Percentiles rank a stretch among this genome's conserved stretches.
phyloP scores from a whole-genome alignment of 1,284 basidiomycete genomes.

The Phellinidium pouzarii region DNA sequence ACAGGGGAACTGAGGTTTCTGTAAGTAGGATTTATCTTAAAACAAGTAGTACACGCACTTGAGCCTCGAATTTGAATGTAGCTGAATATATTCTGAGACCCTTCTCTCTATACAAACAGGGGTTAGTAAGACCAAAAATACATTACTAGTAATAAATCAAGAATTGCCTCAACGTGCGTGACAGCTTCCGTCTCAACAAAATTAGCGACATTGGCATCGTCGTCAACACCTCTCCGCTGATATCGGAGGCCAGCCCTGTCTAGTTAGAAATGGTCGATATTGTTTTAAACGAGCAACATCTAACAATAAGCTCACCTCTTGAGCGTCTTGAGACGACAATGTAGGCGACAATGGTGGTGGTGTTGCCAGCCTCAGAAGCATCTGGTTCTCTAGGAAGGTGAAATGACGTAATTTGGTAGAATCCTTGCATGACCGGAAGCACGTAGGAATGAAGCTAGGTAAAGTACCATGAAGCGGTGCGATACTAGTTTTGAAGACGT shows the following conservation, averaged over 20 bases:
- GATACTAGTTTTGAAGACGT: constrained; percentile 1
- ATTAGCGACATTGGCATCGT: constrained; percentile 79
- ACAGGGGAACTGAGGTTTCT: constrained; percentile 65
- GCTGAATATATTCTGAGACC: constrained; percentile 70
- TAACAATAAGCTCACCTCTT: constrained; percentile 30
- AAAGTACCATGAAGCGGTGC: constrained; percentile 4
- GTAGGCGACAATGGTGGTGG: constrained; percentile 51
- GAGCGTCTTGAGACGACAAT: constrained; percentile 81
- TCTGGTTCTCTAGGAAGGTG: constrained; percentile 50
- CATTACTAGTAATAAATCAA: not conserved
- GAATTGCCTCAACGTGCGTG: constrained; percentile 61
- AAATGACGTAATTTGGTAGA: constrained; percentile 68
- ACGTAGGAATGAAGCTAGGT: constrained; percentile 71
- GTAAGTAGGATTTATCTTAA: not conserved
- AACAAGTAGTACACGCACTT: constrained; percentile 40
- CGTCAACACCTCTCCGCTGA: constrained; percentile 91
- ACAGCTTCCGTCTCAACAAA: constrained; percentile 94
- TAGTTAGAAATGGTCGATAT: not conserved
- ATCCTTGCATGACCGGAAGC: constrained; percentile 86
- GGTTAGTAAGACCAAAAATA: constrained; percentile 20
- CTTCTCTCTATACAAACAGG: constrained; percentile 46
- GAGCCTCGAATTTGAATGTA: constrained; percentile 89
- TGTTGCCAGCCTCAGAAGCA: constrained; percentile 37
- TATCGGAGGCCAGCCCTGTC: constrained; percentile 92
- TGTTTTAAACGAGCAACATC: not conserved